Evolutionary conservation across 73 alveolate species (phyloP), one percentile per base, ranked within the genome.

Genomic region (Stentor roeselii): DNA sequence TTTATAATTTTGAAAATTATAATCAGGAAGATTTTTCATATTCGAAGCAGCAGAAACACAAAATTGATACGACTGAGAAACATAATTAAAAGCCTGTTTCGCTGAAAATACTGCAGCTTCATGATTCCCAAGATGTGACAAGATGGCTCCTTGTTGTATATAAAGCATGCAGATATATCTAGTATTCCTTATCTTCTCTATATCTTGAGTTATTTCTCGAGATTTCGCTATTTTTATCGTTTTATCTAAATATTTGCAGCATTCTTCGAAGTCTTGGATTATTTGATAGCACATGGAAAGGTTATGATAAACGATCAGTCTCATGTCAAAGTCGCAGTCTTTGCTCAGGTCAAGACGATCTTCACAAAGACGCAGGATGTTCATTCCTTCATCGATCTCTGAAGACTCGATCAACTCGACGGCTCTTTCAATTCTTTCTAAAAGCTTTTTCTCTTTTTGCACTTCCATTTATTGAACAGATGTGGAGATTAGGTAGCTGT

Each of bases 61-160:
- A 93, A 92, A 84, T 84, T 93, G 59, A 83, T 87, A 92, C 59
- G 92, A 85, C 84, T 90, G 94, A 76, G 89, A 87, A 82, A 95
- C 94, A 88, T 83, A 91, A 50, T 84, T 82, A 0, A 93, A 87
- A 32, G 97, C 98, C 87, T 88, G 75, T 86, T 95, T 87, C 4
- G 97, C 98, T 75, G 92, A 97, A 75, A 84, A 84, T 58, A 95
- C 84, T 2, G 98, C 98, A 58, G 90, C 96, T 39, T 88, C 78
- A 76, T 95, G 98, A 41, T 92, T 86, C 75, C 90, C 92, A 34
- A 94, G 92, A 80, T 95, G 90, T 34, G 91, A 82, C 15, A 95
- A 84, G 3, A 95, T 97, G 3, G 99, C 99, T 77, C 99, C 93
- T 86, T 93, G 87, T 84, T 95, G 98, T 31, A 93, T 89, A 82